Percentiles rank a stretch among this genome's conserved stretches.
Conservation (phyloP, 2,329 filamentous ascomycete species). For the Herpotrichia juniperi region DNA sequence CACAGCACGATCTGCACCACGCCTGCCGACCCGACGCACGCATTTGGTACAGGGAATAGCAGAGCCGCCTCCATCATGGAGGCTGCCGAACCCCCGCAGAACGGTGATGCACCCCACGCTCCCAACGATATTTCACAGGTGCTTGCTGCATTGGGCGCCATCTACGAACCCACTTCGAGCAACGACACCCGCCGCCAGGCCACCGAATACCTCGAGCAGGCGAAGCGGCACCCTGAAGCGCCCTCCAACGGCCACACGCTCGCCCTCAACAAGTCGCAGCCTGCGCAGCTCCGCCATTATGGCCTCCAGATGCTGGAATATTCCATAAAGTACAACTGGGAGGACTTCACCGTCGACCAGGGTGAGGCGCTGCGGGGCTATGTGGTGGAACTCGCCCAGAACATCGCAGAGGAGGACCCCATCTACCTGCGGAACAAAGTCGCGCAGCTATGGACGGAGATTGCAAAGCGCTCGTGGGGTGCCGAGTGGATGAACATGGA, state of each 20-base stretch:
- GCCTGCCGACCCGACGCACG: conserved; percentile 14
- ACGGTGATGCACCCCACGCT: conserved; percentile 9
- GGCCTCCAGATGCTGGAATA: conserved; percentile 91
- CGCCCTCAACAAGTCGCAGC: conserved; percentile 75
- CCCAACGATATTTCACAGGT: conserved; percentile 66
- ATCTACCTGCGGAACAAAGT: conserved; percentile 90
- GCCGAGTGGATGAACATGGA: conserved; percentile 96
- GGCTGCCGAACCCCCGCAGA: conserved; percentile 23
- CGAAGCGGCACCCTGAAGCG: conserved; percentile 80
- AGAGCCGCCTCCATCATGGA: conserved; percentile 39
- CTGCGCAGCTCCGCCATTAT: conserved; percentile 87
- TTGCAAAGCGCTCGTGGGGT: conserved; percentile 93
- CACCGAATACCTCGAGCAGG: conserved; percentile 81
- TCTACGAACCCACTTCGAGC: conserved; percentile 80
- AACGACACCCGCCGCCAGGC: conserved; percentile 85
- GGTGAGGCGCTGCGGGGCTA: conserved; percentile 72
- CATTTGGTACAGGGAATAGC: conserved; percentile 14
- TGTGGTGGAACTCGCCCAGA: conserved; percentile 78
- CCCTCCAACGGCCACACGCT: conserved; percentile 85
- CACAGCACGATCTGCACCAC: neutral
- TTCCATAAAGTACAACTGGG: conserved; percentile 84
- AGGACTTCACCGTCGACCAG: conserved; percentile 72
- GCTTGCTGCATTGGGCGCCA: conserved; percentile 82
- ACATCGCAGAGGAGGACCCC: conserved; percentile 74
- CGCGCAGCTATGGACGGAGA: conserved; percentile 90